A percentile compares a stretch with the other conserved stretches of the same genome.
phyloP scores from a whole-genome alignment of 2,329 filamentous ascomycete genomes.

The Cercospora zeae-maydis region DNA sequence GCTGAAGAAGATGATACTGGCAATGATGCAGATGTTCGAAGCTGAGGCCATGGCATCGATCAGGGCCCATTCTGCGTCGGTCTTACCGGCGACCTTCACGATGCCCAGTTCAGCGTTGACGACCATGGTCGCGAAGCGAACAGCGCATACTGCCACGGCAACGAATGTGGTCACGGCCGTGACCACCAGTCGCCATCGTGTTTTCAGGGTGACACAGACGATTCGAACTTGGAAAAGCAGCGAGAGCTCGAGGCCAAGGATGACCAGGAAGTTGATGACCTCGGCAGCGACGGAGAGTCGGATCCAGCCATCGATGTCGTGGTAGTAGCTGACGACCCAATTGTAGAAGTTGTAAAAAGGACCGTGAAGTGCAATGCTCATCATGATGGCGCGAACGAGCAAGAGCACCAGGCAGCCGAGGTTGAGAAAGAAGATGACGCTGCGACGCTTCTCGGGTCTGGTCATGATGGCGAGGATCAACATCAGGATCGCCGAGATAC shows the following conservation, averaged over 20 bases:
- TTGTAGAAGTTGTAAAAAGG: slow-evolving; percentile 54
- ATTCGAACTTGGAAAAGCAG: slow-evolving; percentile 62
- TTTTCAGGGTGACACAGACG: slow-evolving; percentile 52
- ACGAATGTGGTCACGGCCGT: slow-evolving; percentile 49
- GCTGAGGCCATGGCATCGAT: slow-evolving; percentile 43
- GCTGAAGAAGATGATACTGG: slow-evolving; percentile 61
- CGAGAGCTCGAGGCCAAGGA: slow-evolving; percentile 55
- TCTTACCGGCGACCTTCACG: slow-evolving; percentile 19
- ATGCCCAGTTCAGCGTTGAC: slow-evolving; percentile 41
- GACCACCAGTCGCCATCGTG: slow-evolving; percentile 45
- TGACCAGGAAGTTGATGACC: slow-evolving; percentile 52
- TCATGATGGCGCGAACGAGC: slow-evolving; percentile 56
- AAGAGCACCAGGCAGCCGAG: slow-evolving; percentile 58
- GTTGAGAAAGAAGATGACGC: slow-evolving; percentile 65
- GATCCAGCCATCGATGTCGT: slow-evolving; percentile 18
- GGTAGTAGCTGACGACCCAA: slow-evolving; percentile 30
- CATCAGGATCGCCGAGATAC: slow-evolving; percentile 63
- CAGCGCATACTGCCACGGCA: slow-evolving; percentile 51
- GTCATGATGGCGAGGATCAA: slow-evolving; percentile 66
- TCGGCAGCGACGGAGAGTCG: slow-evolving; percentile 46
- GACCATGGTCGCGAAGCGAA: slow-evolving; percentile 53
- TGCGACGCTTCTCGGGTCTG: slow-evolving; percentile 60
- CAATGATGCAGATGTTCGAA: slow-evolving; percentile 51
- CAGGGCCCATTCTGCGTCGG: slow-evolving; percentile 12
- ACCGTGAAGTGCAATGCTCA: slow-evolving; percentile 59